Evolutionary conservation across 345 rosid genomes (phyloP).

Genomic region (Mercurialis annua): DNA sequence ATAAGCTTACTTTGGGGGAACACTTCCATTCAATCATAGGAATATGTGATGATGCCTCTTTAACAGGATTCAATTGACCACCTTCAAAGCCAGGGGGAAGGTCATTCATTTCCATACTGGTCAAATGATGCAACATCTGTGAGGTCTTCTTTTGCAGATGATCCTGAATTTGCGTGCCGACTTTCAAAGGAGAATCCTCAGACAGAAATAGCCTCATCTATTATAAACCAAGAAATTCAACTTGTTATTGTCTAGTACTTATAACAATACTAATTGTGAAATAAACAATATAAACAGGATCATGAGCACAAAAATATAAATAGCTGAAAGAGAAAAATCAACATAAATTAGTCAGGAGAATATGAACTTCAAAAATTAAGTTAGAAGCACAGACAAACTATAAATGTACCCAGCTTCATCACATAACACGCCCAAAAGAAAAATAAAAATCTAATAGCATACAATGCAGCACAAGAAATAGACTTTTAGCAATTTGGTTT

Average conservation of each 20-base stretch:
- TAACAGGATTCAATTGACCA: constrained; percentile 15
- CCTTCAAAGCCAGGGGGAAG: constrained; percentile 53
- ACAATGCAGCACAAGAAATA: neutral
- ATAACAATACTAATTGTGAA: neutral
- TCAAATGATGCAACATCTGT: constrained; percentile 11
- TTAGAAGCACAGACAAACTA: neutral
- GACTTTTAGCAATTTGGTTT: too few relatives aligned
- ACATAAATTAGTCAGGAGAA: neutral
- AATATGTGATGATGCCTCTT: constrained; percentile 17
- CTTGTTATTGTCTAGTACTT: neutral
- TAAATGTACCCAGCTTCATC: neutral
- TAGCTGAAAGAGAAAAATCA: neutral
- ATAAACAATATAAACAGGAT: neutral
- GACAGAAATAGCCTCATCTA: constrained; percentile 48
- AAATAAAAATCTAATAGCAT: neutral
- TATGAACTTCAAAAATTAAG: neutral
- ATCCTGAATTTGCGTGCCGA: constrained; percentile 28
- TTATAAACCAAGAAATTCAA: neutral
- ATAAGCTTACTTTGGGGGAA: constrained; percentile 45
- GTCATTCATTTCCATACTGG: constrained; percentile 15
- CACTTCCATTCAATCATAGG: constrained; percentile 43
- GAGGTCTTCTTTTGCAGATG: constrained; percentile 20
- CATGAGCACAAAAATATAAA: neutral
- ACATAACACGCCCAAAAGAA: neutral
- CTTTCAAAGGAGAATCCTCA: constrained; percentile 51